Conservation (phyloP, 2,329 filamentous ascomycete species). For the Fusarium transvaalense region DNA sequence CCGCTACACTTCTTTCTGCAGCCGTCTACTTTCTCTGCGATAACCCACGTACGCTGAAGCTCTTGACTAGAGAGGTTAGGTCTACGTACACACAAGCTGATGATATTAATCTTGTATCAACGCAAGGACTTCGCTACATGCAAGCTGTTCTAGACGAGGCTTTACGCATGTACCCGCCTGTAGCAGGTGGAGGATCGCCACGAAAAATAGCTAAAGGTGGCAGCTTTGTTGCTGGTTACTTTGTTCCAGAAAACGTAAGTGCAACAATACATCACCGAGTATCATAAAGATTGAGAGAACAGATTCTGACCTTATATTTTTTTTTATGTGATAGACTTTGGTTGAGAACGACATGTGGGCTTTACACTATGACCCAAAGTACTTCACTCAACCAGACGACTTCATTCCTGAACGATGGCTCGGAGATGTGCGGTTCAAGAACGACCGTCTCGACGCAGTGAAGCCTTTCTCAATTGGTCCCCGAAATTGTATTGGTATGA, state of each 20-base stretch:
- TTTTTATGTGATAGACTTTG: background rate
- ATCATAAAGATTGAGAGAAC: fast-evolving
- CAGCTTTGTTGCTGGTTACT: slow-evolving; percentile 22
- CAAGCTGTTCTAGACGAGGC: slow-evolving; percentile 20
- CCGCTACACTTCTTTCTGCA: slow-evolving; percentile 27
- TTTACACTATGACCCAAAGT: background rate
- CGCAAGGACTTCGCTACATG: slow-evolving; percentile 17
- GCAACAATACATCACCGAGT: background rate
- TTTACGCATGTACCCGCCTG: slow-evolving; percentile 27
- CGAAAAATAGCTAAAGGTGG: slow-evolving; percentile 14
- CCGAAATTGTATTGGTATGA: slow-evolving; percentile 4
- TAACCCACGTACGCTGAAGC: slow-evolving; percentile 1
- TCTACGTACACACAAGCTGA: background rate
- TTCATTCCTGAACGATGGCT: background rate
- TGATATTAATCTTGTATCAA: slow-evolving; percentile 25
- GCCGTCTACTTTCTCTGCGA: slow-evolving; percentile 15
- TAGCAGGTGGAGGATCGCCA: slow-evolving; percentile 24
- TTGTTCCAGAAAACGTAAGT: slow-evolving; percentile 6
- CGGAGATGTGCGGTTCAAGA: background rate
- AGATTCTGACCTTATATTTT: background rate
- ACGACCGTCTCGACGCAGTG: background rate
- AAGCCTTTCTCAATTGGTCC: background rate
- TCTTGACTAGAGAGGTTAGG: slow-evolving; percentile 14
- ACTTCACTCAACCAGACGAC: background rate
- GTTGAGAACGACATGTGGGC: slow-evolving; percentile 4